Conservation (phyloP, 2,329 filamentous ascomycete species). For the Alternaria panax region DNA sequence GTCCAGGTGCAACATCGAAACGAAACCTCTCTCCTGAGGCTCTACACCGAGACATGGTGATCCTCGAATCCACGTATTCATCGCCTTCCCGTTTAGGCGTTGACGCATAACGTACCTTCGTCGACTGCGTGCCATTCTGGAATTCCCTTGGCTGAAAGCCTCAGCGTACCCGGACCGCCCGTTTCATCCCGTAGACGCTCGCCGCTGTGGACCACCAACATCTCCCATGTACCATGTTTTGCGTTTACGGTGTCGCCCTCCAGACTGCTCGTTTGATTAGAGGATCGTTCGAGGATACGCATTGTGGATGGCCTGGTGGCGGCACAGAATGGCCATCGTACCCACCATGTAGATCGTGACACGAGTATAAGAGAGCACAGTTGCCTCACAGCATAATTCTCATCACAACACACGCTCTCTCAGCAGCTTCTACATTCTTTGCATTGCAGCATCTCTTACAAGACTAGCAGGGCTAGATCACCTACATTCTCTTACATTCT, state of each 20-base stretch:
- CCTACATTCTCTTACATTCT: constrained; percentile 20
- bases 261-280: constrained; percentile 43
- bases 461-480: constrained; percentile 45
- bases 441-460: constrained; percentile 18
- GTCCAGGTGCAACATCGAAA: constrained; percentile 27
- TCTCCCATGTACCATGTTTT: constrained; percentile 34
- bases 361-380: constrained; percentile 37
- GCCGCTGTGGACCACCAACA: constrained; percentile 33
- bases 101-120: constrained; percentile 42
- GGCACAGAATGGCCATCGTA: constrained; percentile 8
- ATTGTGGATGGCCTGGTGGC: constrained; percentile 18
- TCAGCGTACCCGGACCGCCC: constrained; percentile 28
- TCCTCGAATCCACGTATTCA: constrained; percentile 19
- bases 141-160: constrained; percentile 42
- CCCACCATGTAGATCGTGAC: constrained; percentile 5
- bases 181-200: constrained; percentile 46
- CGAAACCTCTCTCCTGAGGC: constrained; percentile 35
- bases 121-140: constrained; percentile 17
- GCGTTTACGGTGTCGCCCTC: constrained; percentile 27
- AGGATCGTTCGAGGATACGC: constrained; percentile 28
- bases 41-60: constrained; percentile 21
- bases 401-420: constrained; percentile 32
- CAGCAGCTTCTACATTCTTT: constrained; percentile 27
- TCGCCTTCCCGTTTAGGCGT: constrained; percentile 26
- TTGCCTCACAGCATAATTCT: constrained; percentile 14